These are phyloP conservation scores for Vigna radiata DNA, from an alignment of 306 rosid species.

Conservation along the genomic window DNA sequence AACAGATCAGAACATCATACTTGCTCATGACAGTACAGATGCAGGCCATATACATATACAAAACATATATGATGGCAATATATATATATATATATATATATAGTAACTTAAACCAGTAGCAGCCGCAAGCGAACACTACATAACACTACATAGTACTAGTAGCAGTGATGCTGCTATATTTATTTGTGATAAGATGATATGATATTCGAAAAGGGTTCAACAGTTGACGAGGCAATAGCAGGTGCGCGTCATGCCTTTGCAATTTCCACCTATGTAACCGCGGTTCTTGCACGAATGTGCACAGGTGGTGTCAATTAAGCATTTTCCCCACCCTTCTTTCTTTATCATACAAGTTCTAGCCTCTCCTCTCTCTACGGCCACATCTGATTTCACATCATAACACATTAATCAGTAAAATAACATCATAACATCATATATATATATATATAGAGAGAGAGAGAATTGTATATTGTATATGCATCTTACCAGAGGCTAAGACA, in stretches of 20 bases:
- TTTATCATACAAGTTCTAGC: constrained; percentile 52
- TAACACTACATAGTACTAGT: neutral
- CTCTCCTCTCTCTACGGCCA: constrained; percentile 43
- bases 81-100: neutral
- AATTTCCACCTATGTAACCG: constrained; percentile 63
- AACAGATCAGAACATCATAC: neutral
- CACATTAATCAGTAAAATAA: neutral
- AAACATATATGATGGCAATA: neutral
- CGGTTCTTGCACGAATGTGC: constrained; percentile 49
- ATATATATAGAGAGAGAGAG: no score
- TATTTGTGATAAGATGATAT: neutral
- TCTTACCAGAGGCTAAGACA: constrained; percentile 48
- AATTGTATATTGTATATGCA: neutral
- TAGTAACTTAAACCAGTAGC: neutral
- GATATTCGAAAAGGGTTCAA: neutral
- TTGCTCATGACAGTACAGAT: neutral
- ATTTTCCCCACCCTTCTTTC: constrained; percentile 54
- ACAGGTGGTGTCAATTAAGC: constrained; percentile 51
- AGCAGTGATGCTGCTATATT: neutral
- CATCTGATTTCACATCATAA: constrained; percentile 1
- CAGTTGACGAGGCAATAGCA: constrained; percentile 52
- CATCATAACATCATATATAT: no score
- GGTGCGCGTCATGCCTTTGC: constrained; percentile 58
- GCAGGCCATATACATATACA: neutral
- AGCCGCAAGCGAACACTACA: neutral